Evolutionary conservation across 768 basidiomycete species (phyloP).

Genomic region (Cystofilobasidium capitatum): DNA sequence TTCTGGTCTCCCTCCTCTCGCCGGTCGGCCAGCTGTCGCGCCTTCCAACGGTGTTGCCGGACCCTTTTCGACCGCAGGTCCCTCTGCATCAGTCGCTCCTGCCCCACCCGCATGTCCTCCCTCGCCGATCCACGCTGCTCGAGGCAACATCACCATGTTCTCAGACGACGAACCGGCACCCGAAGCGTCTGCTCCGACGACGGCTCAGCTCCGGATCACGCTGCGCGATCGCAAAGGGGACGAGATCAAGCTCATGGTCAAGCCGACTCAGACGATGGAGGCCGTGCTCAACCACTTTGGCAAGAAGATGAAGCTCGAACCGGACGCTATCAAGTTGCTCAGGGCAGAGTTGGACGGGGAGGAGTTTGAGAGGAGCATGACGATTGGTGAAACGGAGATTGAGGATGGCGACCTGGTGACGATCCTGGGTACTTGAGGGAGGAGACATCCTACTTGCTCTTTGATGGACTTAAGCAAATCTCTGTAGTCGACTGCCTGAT

Average conservation of each 20-base stretch:
- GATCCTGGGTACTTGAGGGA: background rate
- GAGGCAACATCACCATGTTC: background rate
- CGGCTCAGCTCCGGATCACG: background rate
- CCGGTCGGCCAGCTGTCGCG: too few relatives aligned
- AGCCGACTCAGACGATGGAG: background rate
- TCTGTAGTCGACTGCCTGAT: too few relatives aligned
- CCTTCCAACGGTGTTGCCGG: too few relatives aligned
- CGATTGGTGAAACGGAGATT: background rate
- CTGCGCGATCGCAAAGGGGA: background rate
- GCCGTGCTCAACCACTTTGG: background rate
- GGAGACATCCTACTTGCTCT: too few relatives aligned
- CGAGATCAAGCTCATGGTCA: conserved; percentile 5
- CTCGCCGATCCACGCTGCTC: background rate
- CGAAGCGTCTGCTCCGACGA: background rate
- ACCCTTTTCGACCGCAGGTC: too few relatives aligned
- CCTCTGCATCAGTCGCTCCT: too few relatives aligned
- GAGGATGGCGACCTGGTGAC: background rate
- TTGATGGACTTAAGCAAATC: too few relatives aligned
- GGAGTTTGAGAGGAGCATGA: background rate
- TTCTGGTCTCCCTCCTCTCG: background rate
- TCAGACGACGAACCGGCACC: background rate
- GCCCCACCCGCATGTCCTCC: background rate
- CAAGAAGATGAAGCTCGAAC: background rate
- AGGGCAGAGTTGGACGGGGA: conserved; percentile 1
- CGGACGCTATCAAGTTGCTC: background rate